A percentile compares a stretch with the other conserved stretches of the same genome.
phyloP scores from a whole-genome alignment of 2,329 filamentous ascomycete genomes.

The Boeremia exigua region DNA sequence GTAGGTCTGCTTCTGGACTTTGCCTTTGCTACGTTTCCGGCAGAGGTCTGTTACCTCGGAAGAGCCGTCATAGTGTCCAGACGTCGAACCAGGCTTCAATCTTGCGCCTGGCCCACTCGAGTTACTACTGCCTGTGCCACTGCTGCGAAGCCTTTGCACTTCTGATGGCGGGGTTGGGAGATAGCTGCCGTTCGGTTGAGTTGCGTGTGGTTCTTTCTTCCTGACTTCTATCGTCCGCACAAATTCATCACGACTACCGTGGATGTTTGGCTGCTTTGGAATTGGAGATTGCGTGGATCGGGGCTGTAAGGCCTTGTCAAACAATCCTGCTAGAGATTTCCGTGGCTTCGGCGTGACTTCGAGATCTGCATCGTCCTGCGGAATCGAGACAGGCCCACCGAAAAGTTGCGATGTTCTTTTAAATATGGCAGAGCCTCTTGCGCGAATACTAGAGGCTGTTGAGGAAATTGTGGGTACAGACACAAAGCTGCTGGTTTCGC shows the following conservation, averaged over 20 bases:
- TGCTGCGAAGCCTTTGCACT: conserved; percentile 20
- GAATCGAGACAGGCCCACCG: conserved; percentile 27
- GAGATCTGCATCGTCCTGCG: conserved; percentile 17
- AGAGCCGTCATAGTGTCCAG: conserved; percentile 3
- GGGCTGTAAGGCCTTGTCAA: conserved; percentile 24
- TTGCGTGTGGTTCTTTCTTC: conserved; percentile 5
- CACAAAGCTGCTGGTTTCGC: conserved; percentile 12
- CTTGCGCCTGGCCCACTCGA: conserved; percentile 5
- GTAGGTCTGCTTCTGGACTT: conserved; percentile 18
- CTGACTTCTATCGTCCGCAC: conserved; percentile 18
- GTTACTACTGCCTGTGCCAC: conserved; percentile 9
- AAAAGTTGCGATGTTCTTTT: conserved; percentile 21
- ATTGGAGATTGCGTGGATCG: conserved; percentile 10
- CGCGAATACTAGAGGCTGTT: conserved; percentile 10
- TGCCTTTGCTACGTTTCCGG: conserved; percentile 15
- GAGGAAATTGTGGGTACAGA: conserved; percentile 13
- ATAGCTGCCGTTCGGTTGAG: conserved; percentile 16
- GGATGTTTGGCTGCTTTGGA: conserved; percentile 14
- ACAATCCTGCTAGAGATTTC: conserved; percentile 9
- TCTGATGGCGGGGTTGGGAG: conserved; percentile 32
- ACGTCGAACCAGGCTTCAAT: background rate
- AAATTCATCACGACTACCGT: conserved; percentile 22
- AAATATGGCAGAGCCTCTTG: conserved; percentile 7
- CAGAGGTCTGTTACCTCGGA: conserved; percentile 14
- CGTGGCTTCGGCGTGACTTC: conserved; percentile 11